Evolutionary conservation across 129 eudicot genomes (phyloP).

Genomic region (Chrysanthemum lavandulifolium): DNA sequence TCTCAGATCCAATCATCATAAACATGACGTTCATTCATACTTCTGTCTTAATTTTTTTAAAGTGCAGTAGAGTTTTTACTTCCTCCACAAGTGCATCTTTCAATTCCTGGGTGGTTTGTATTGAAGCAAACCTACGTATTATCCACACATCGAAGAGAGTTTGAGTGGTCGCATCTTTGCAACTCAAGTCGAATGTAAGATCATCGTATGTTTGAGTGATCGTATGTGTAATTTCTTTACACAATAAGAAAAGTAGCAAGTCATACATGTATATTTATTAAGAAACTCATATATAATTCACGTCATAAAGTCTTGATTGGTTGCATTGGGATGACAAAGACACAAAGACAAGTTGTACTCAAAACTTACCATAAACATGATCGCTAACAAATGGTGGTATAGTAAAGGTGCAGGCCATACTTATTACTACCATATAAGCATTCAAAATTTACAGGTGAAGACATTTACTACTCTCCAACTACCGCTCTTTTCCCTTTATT

Average conservation of each 20-base stretch:
- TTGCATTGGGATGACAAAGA: slow-evolving; percentile 8
- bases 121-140: no score
- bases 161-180: no score
- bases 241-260: not conserved
- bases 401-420: slow-evolving; percentile 15
- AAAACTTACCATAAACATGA: slow-evolving; percentile 9
- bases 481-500: slow-evolving; percentile 34
- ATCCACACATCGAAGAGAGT: no score
- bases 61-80: no score
- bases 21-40: no score
- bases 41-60: no score
- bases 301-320: not conserved
- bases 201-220: no score
- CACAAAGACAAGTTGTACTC: slow-evolving; percentile 9
- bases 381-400: slow-evolving; percentile 23
- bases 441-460: slow-evolving; percentile 39
- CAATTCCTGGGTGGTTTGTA: no score
- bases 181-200: no score
- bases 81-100: no score
- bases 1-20: no score
- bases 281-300: not conserved
- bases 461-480: slow-evolving; percentile 39
- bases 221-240: not conserved
- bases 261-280: not conserved
- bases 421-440: slow-evolving; percentile 25